A percentile compares a stretch with the other conserved stretches of the same genome.
phyloP scores from a whole-genome alignment of 371 early-diverging fungal species.

The Batkoa obscura region DNA sequence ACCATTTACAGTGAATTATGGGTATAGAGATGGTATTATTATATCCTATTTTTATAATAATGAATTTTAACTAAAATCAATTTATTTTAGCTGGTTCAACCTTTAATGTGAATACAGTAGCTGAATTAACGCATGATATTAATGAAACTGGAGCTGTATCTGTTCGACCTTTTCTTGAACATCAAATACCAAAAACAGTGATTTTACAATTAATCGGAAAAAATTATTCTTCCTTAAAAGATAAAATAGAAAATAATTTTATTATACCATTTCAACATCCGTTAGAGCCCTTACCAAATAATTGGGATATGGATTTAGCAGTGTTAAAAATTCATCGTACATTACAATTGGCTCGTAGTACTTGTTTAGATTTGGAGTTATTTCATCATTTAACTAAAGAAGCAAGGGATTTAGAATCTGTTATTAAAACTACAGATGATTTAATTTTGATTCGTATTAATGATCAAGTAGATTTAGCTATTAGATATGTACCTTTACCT shows the following conservation, averaged over 20 bases:
- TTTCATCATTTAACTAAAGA: slow-evolving; percentile 5
- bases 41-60: too few species aligned
- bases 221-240: not conserved
- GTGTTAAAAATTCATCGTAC: not conserved
- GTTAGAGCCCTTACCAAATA: too few species aligned
- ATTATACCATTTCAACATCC: too few species aligned
- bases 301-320: too few species aligned
- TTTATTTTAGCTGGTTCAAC: not conserved
- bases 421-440: too few species aligned
- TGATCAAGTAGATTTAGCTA: too few species aligned
- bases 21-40: not conserved
- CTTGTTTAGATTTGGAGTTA: not conserved
- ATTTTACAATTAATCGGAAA: not conserved
- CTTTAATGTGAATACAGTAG: not conserved
- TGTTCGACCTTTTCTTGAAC: not conserved
- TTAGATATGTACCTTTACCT: too few species aligned
- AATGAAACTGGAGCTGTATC: not conserved
- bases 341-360: not conserved
- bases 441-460: too few species aligned
- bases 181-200: not conserved
- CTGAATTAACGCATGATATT: not conserved
- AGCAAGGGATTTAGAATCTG: slow-evolving; percentile 2
- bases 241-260: too few species aligned
- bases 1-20: not conserved
- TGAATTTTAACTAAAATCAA: not conserved